Evolutionary conservation across 2,329 filamentous ascomycete genomes (phyloP).

Genomic region (Colletotrichum paranaense): DNA sequence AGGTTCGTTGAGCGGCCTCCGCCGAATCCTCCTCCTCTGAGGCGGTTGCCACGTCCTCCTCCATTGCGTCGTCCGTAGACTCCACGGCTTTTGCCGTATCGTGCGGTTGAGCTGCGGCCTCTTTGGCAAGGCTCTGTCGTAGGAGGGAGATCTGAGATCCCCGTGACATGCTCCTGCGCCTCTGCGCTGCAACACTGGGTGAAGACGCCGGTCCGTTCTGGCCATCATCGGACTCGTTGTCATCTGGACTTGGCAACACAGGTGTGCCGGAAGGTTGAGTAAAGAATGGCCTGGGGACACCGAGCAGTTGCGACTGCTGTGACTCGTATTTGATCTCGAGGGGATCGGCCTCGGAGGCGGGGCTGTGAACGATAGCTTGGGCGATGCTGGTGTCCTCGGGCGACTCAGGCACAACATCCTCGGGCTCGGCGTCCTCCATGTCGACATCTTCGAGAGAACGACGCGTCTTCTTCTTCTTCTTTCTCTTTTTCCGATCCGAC

Average conservation of each 20-base stretch:
- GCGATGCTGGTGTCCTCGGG: not conserved
- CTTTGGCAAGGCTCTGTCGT: conserved; percentile 15
- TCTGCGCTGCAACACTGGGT: conserved; percentile 23
- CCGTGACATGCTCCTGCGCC: conserved; percentile 32
- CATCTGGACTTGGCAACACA: not conserved
- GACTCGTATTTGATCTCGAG: conserved; percentile 13
- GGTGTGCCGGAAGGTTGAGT: not conserved
- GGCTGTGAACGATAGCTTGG: not conserved
- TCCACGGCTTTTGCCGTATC: conserved; percentile 17
- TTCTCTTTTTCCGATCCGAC: not conserved
- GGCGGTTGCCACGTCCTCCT: not conserved
- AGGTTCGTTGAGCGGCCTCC: not conserved
- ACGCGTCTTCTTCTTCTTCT: conserved; percentile 24
- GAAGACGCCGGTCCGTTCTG: conserved; percentile 2
- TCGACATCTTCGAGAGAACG: conserved; percentile 12
- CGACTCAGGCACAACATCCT: conserved; percentile 11
- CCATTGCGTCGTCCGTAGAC: not conserved
- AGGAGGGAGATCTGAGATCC: conserved; percentile 30
- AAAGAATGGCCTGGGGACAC: conserved; percentile 22
- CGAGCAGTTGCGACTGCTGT: conserved; percentile 15
- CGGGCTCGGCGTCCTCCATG: conserved; percentile 1
- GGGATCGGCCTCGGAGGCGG: conserved; percentile 2
- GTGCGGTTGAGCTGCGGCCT: conserved; percentile 1
- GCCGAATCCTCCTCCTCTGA: not conserved
- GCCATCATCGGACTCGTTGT: not conserved